These are phyloP conservation scores for Lasiosphaeria miniovina DNA, from an alignment of 495 filamentous ascomycete species.

Conservation along the genomic window DNA sequence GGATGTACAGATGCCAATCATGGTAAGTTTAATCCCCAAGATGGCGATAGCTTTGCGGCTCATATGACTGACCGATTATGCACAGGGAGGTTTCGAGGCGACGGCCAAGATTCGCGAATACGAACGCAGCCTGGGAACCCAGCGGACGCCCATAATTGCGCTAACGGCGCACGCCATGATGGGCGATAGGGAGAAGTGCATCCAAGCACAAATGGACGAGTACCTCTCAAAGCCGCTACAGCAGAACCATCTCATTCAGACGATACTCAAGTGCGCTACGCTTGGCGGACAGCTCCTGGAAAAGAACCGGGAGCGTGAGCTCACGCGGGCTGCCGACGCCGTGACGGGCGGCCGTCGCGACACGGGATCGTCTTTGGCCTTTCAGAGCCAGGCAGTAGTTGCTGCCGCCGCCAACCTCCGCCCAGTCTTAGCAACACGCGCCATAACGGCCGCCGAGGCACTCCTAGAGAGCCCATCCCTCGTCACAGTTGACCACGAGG, in stretches of 20 bases:
- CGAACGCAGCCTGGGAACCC: conserved; percentile 71
- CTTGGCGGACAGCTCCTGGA: conserved; percentile 87
- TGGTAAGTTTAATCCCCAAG: conserved; percentile 55
- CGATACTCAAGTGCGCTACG: conserved; percentile 92
- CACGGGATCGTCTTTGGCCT: conserved; percentile 21
- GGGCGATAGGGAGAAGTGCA: conserved; percentile 96
- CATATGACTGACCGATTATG: conserved; percentile 28
- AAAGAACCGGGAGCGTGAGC: conserved; percentile 50
- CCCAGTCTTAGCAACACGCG: conserved; percentile 42
- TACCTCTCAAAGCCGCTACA: conserved; percentile 98
- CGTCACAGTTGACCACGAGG: conserved; percentile 58
- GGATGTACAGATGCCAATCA: conserved; percentile 99
- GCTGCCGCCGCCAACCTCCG: conserved; percentile 25
- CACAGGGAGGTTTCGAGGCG: conserved; percentile 90
- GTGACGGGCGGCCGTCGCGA: conserved; percentile 30
- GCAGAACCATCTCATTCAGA: conserved; percentile 97
- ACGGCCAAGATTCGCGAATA: conserved; percentile 96
- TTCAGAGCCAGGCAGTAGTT: conserved; percentile 27
- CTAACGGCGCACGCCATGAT: conserved; percentile 99
- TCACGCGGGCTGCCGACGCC: conserved; percentile 38
- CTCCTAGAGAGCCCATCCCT: conserved; percentile 61
- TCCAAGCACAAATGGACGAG: conserved; percentile 98
- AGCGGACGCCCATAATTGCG: conserved; percentile 92
- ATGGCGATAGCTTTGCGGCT: conserved; percentile 4
- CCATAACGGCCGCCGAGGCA: conserved; percentile 62